Evolutionary conservation across 2,329 filamentous ascomycete genomes (phyloP).

Genomic region (Venturia effusa): DNA sequence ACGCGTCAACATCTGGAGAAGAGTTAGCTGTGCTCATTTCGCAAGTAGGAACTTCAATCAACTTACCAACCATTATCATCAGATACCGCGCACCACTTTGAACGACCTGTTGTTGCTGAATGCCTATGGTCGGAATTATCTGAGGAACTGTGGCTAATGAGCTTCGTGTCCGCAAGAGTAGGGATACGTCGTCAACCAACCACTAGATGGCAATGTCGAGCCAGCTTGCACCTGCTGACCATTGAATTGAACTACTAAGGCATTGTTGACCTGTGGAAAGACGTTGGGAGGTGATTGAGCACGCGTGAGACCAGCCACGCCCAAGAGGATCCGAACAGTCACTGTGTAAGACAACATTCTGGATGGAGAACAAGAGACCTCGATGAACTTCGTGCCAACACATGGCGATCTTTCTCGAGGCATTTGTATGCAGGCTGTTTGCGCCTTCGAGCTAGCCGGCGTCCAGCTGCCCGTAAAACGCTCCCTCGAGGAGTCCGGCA

Average conservation of each 20-base stretch:
- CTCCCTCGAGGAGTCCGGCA: neutral
- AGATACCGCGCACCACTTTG: neutral
- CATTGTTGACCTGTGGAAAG: conserved; percentile 6
- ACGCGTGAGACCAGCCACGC: conserved; percentile 9
- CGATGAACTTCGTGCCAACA: neutral
- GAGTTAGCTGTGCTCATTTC: neutral
- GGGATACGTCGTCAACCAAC: neutral
- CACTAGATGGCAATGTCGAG: conserved; percentile 1
- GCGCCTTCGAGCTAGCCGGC: neutral
- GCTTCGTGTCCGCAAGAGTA: neutral
- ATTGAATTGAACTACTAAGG: neutral
- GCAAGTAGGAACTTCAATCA: neutral
- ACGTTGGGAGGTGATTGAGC: conserved; percentile 7
- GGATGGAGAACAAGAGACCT: neutral
- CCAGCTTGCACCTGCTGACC: conserved; percentile 6
- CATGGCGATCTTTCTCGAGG: neutral
- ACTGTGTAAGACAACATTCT: conserved; percentile 4
- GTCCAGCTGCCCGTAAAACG: neutral
- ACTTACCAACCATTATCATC: conserved; percentile 5
- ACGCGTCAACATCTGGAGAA: conserved; percentile 1
- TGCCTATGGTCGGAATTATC: neutral
- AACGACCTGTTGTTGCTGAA: neutral
- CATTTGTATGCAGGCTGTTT: neutral
- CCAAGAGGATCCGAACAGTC: conserved; percentile 6
- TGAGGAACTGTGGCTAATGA: neutral